Percentiles rank a stretch among this genome's conserved stretches.
Conservation (phyloP, 371 early-diverging fungal genomes). For the Mucor racemosus region DNA sequence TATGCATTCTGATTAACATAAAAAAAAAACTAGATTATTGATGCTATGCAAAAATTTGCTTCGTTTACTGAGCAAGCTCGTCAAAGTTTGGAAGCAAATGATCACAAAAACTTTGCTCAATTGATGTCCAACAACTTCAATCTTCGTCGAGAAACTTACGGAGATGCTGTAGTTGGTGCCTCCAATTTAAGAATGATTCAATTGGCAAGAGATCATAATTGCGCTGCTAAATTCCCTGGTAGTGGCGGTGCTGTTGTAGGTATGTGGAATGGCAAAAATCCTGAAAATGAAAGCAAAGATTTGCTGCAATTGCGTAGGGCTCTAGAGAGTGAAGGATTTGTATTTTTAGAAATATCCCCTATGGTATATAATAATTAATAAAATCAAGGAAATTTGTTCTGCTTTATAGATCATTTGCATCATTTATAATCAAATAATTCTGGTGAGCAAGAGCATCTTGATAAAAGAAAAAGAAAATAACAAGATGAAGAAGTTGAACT, state of each 20-base stretch:
- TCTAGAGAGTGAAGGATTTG: constrained; percentile 52
- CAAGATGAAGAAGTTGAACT: too few species aligned
- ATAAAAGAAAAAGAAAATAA: too few species aligned
- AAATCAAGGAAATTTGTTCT: neutral
- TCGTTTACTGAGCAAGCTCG: constrained; percentile 51
- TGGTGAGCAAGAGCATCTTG: too few species aligned
- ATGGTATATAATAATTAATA: constrained; percentile 15
- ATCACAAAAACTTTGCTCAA: constrained; percentile 44
- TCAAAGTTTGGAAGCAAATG: constrained; percentile 20
- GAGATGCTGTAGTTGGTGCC: constrained; percentile 50
- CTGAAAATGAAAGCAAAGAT: constrained; percentile 24
- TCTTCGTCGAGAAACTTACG: constrained; percentile 52
- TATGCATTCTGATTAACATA: neutral
- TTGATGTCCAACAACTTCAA: constrained; percentile 58
- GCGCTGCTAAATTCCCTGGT: constrained; percentile 60
- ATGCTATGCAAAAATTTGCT: constrained; percentile 66
- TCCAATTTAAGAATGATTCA: constrained; percentile 58
- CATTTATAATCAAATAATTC: too few species aligned
- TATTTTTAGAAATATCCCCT: constrained; percentile 42
- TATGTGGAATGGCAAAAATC: constrained; percentile 43
- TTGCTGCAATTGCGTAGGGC: constrained; percentile 37
- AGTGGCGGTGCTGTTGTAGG: constrained; percentile 62
- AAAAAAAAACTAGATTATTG: constrained; percentile 44
- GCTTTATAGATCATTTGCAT: too few species aligned
- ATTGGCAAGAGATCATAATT: constrained; percentile 43